Base-by-base conservation (phyloP, 345 rosid genomes). In the Brassica nigra region DNA sequence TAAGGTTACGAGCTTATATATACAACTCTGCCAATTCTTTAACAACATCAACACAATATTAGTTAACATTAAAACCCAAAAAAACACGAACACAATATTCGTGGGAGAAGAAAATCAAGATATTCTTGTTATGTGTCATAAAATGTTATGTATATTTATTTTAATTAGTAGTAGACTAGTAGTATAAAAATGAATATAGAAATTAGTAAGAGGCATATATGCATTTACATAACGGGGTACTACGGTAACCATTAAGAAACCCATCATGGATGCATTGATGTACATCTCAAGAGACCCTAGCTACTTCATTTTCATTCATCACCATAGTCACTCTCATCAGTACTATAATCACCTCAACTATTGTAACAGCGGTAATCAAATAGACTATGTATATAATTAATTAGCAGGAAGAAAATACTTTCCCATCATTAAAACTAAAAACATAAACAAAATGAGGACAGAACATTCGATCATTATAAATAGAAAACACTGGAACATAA, bases 401-500 rank as follows among this genome's bases (percentile, higher is more conserved):
- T 70, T 85, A 85, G 66, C 85, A 85, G 74, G 5, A 88, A 49
- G 85, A 88, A 86, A 54, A 87, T 87, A 88, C 16, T 23, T 23
- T 23, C 1, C 27, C 27, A 23, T 23, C 27, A 23, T 23, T 23
- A 23, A 23, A 23, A 23, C 27, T 23, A 23, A 23, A 23, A 23
- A 23, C 27, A 23, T 23, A 8, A 49, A 61, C 62, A 61, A 23
- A 23, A 23, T 34, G 23, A 77, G 39, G 64, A 27, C 54, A 77
- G n/a, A 49, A 70, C 37, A 77, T 54, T 36, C 5, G 30, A 63
- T 80, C 85, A 88, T 78, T 1, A 89, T 88, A 66, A 83, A 80
- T 83, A 86, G 83, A 74, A 86, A 90, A 70, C 83, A 89, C 85
- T 71, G 79, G 75, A 69, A 87, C 77, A 89, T 89, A 66, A 86